These are phyloP conservation scores for Aspergillus cristatus DNA, from an alignment of 495 filamentous ascomycete species.

Conservation along the genomic window DNA sequence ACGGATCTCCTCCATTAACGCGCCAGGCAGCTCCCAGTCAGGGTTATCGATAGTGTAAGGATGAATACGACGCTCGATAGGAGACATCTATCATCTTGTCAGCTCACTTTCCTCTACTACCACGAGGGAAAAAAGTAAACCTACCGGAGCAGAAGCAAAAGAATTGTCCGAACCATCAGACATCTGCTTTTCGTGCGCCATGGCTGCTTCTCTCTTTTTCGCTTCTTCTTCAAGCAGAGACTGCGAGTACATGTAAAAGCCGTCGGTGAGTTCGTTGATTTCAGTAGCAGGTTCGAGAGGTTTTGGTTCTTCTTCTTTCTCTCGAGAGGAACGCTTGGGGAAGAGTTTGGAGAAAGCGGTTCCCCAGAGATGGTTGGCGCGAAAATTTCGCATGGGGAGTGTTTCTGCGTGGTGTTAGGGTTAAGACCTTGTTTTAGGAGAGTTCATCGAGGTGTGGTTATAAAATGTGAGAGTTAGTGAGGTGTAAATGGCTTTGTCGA, in stretches of 20 bases:
- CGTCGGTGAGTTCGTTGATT: conserved; percentile 10
- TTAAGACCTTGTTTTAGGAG: neutral
- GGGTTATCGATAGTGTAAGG: conserved; percentile 25
- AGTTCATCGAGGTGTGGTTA: neutral
- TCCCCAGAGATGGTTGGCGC: conserved; percentile 10
- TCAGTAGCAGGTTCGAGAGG: neutral
- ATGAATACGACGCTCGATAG: conserved; percentile 12
- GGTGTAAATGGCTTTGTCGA: neutral
- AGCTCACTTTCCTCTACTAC: conserved; percentile 3
- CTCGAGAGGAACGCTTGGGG: conserved; percentile 7
- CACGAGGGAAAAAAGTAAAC: neutral
- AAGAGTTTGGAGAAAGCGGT: conserved; percentile 9
- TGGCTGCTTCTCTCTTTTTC: conserved; percentile 1
- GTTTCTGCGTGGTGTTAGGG: conserved; percentile 1
- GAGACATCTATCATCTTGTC: conserved; percentile 12
- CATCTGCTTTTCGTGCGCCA: conserved; percentile 5
- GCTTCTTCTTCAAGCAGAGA: conserved; percentile 11
- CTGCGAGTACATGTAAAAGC: conserved; percentile 20
- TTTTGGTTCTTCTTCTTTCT: neutral
- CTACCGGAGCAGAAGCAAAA: too few species aligned
- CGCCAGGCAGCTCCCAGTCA: conserved; percentile 22
- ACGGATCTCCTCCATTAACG: conserved; percentile 14
- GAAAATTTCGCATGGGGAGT: too few species aligned
- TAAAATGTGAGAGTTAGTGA: neutral
- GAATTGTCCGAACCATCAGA: conserved; percentile 10